Evolutionary conservation across 1,284 basidiomycete genomes (phyloP).

Genomic region (Ganoderma leucocontextum): DNA sequence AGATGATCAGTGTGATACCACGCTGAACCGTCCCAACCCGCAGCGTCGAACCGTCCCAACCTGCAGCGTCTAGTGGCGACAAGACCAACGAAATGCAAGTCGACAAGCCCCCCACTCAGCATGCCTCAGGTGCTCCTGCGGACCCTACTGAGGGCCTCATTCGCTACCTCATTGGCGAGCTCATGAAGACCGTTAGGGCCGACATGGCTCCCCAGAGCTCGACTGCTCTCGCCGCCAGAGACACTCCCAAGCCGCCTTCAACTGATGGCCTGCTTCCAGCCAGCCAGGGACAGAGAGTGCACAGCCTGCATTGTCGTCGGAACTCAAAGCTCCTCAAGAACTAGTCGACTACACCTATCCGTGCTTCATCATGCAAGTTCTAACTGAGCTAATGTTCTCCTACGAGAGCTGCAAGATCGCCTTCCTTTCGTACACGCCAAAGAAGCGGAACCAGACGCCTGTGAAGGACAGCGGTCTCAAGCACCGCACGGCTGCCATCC

Average conservation of each 20-base stretch:
- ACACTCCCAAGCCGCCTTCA: constrained; percentile 16
- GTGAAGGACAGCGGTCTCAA: constrained; percentile 67
- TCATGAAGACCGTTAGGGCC: constrained; percentile 67
- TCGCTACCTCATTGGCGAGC: constrained; percentile 77
- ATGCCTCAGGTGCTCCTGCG: constrained; percentile 37
- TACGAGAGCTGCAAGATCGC: constrained; percentile 92
- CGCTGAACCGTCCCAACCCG: constrained; percentile 40
- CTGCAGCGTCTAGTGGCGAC: constrained; percentile 38
- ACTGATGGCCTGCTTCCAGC: constrained; percentile 14
- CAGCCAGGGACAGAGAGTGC: constrained; percentile 13
- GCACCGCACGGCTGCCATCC: constrained; percentile 71
- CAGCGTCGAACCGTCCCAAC: too few relatives aligned
- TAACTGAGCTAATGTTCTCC: constrained; percentile 93
- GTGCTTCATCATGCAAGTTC: constrained; percentile 90
- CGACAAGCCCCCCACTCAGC: constrained; percentile 51
- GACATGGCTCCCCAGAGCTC: constrained; percentile 30
- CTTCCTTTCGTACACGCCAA: constrained; percentile 83
- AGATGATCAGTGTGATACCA: constrained; percentile 59
- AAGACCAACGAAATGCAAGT: constrained; percentile 68
- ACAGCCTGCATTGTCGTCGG: constrained; percentile 5
- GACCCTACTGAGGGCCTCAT: constrained; percentile 72
- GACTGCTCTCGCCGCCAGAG: background rate
- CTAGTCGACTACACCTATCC: constrained; percentile 67
- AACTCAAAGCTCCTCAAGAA: constrained; percentile 26
- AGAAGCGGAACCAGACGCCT: constrained; percentile 68